phyloP scores from a whole-genome alignment of 208 protist genomes.

The Trypanosoma lewisi region DNA sequence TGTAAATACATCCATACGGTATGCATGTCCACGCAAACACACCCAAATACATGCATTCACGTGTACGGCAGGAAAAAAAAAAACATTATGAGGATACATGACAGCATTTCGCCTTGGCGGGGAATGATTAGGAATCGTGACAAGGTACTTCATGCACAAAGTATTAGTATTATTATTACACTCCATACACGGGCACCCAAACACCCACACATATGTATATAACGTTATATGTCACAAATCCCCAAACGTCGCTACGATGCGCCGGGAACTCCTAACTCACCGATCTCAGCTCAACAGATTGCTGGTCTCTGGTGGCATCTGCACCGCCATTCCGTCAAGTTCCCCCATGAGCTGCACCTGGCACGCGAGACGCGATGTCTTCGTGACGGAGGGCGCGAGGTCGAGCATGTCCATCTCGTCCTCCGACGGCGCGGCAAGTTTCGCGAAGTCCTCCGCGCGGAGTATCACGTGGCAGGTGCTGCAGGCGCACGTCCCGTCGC shows the following conservation, averaged over 20 bases:
- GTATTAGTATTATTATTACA: too few species aligned
- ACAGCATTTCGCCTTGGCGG: too few species aligned
- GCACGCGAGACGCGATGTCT: slow-evolving; percentile 78
- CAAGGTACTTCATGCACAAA: too few species aligned
- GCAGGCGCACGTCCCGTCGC: slow-evolving; percentile 95
- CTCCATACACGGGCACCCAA: neutral
- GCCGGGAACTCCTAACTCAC: neutral
- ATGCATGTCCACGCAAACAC: too few species aligned
- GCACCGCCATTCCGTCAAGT: slow-evolving; percentile 56
- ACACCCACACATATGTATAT: slow-evolving; percentile 6
- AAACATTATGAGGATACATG: neutral
- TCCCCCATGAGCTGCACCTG: slow-evolving; percentile 64
- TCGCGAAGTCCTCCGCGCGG: slow-evolving; percentile 73
- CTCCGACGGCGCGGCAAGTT: slow-evolving; percentile 78
- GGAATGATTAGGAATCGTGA: too few species aligned
- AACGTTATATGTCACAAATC: too few species aligned
- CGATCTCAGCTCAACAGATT: slow-evolving; percentile 29
- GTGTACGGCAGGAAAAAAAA: neutral
- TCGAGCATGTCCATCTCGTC: slow-evolving; percentile 94
- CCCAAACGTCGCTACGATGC: too few species aligned
- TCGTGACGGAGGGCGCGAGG: slow-evolving; percentile 55
- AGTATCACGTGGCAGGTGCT: slow-evolving; percentile 96
- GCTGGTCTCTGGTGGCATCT: slow-evolving; percentile 62
- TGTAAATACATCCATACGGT: slow-evolving; percentile 12
- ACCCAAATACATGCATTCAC: slow-evolving; percentile 12